Conservation (phyloP, 2,329 filamentous ascomycete species). For the Arthroderma uncinatum region DNA sequence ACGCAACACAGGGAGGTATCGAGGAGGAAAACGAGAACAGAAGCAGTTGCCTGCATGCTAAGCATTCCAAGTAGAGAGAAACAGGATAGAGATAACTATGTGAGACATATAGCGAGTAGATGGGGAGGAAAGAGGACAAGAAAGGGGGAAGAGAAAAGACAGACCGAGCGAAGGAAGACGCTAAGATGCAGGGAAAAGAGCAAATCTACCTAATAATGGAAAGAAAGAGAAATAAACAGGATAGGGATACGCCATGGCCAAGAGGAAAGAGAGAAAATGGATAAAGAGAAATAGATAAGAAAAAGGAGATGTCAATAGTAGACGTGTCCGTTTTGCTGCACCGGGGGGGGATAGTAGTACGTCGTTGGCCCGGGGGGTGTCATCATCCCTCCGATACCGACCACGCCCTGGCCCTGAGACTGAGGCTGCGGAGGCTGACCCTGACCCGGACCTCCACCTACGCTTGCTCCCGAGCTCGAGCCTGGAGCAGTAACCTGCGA, state of each 20-base stretch:
- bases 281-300: slow-evolving; percentile 6
- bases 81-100: slow-evolving; percentile 1
- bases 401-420: slow-evolving; percentile 39
- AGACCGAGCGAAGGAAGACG: slow-evolving; percentile 8
- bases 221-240: slow-evolving; percentile 24
- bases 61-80: slow-evolving; percentile 17
- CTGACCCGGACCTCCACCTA: neutral
- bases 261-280: slow-evolving; percentile 8
- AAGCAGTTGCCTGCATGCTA: slow-evolving; percentile 15
- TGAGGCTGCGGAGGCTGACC: too few species aligned
- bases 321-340: slow-evolving; percentile 31
- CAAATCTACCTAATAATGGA: slow-evolving; percentile 8
- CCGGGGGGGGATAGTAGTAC: slow-evolving; percentile 43
- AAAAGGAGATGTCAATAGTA: slow-evolving; percentile 35
- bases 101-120: slow-evolving; percentile 9
- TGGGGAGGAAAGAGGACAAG: slow-evolving; percentile 6
- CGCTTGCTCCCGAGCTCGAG: neutral
- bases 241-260: slow-evolving; percentile 8
- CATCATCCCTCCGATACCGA: slow-evolving; percentile 72
- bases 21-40: slow-evolving; percentile 6
- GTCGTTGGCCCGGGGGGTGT: slow-evolving; percentile 47
- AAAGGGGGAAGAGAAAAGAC: slow-evolving; percentile 2
- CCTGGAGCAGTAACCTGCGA: slow-evolving; percentile 44
- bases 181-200: slow-evolving; percentile 19
- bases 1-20: neutral